Evolutionary conservation across 352 stramenopile genomes (phyloP).

Genomic region (Phytophthora hybrid): DNA sequence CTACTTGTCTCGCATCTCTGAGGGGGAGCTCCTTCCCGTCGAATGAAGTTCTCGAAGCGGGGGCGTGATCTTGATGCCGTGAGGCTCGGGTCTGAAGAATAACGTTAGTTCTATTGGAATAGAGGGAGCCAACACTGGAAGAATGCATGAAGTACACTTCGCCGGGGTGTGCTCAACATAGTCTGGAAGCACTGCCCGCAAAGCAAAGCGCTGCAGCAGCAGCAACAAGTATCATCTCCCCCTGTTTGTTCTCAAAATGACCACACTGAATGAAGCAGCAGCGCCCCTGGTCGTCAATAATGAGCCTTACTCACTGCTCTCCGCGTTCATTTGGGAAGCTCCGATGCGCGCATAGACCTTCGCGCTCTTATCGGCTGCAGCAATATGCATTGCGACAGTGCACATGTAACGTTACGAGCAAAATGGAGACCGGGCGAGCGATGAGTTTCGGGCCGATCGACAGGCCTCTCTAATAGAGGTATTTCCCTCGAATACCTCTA

Average conservation of each 20-base stretch:
- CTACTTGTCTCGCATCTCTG: background rate
- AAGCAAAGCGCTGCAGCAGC: background rate
- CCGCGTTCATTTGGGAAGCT: constrained; percentile 6
- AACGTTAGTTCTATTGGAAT: background rate
- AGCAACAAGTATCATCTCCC: constrained; percentile 4
- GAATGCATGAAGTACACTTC: too few relatives aligned
- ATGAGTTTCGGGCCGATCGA: too few relatives aligned
- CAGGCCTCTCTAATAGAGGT: too few relatives aligned
- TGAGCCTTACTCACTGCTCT: background rate
- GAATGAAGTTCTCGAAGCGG: background rate
- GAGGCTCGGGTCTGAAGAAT: background rate
- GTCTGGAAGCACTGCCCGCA: background rate
- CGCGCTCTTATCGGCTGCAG: constrained; percentile 10
- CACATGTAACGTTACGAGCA: too few relatives aligned
- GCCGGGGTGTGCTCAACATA: too few relatives aligned
- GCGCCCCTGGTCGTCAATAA: constrained; percentile 9
- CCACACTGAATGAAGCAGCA: background rate
- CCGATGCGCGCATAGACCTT: background rate
- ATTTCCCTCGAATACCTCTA: too few relatives aligned
- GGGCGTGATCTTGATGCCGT: background rate
- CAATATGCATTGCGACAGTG: constrained; percentile 14
- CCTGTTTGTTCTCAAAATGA: constrained; percentile 5
- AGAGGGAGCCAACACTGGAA: too few relatives aligned
- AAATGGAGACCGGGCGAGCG: too few relatives aligned
- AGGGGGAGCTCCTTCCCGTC: background rate